A percentile compares a stretch with the other conserved stretches of the same genome.
These are phyloP conservation scores for Ophiostoma sp. DNA, from an alignment of 2,329 filamentous ascomycete genomes.

Conservation along the genomic window DNA sequence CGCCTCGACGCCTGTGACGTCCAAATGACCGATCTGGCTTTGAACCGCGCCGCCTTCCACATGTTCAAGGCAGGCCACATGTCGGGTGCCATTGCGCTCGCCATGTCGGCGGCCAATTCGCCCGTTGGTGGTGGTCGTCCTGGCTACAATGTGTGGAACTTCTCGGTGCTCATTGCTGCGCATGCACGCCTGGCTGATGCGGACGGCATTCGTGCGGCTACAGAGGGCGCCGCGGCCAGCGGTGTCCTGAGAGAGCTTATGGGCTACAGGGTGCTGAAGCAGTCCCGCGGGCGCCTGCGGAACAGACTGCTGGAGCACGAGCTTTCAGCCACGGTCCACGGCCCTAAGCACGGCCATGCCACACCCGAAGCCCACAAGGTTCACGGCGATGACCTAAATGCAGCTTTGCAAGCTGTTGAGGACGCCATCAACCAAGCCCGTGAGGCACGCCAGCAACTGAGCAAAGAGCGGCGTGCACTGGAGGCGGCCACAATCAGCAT, in stretches of 20 bases:
- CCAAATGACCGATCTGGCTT: constrained; percentile 31
- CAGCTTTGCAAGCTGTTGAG: constrained; percentile 32
- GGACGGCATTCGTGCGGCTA: constrained; percentile 32
- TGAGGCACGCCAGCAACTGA: constrained; percentile 29
- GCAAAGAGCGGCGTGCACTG: constrained; percentile 30
- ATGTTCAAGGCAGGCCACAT: constrained; percentile 35
- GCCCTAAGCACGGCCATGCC: neutral
- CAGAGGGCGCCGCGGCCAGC: constrained; percentile 29
- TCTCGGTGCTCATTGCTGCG: constrained; percentile 35
- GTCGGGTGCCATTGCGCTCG: constrained; percentile 35
- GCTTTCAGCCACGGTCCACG: neutral
- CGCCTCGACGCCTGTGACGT: constrained; percentile 32
- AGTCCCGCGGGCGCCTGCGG: constrained; percentile 28
- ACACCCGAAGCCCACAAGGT: neutral
- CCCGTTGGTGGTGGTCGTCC: constrained; percentile 27
- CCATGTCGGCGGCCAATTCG: constrained; percentile 34
- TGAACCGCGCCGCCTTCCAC: constrained; percentile 37
- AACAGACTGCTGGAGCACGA: constrained; percentile 19
- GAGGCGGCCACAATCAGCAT: constrained; percentile 34
- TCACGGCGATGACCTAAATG: neutral
- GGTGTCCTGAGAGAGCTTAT: constrained; percentile 30
- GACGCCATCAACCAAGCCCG: constrained; percentile 31
- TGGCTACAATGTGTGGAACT: constrained; percentile 39
- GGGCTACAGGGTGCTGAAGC: constrained; percentile 31
- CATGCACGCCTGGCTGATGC: constrained; percentile 34